Conservation (phyloP, 106 monocot species). For the Dendrobium officinale region DNA sequence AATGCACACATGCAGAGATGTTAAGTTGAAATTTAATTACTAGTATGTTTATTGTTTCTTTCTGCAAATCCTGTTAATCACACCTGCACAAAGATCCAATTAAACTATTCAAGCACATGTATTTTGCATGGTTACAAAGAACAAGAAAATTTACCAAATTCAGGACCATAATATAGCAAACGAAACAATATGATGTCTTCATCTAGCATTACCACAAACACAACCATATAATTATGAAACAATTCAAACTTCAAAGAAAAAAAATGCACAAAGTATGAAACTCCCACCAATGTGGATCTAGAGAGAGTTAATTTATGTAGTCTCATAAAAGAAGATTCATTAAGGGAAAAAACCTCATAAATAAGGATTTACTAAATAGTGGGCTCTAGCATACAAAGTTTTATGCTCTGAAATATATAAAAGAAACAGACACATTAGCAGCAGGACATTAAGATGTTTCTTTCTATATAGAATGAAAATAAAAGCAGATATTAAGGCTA, state of each 20-base stretch:
- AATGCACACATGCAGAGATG: not conserved
- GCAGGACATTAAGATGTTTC: not conserved
- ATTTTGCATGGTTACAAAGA: not conserved
- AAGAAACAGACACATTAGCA: not conserved
- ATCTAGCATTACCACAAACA: not conserved
- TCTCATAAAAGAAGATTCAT: no score
- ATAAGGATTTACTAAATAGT: not conserved
- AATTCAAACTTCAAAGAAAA: not conserved
- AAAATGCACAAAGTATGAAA: not conserved
- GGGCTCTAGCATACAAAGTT: not conserved
- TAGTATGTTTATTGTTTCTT: not conserved
- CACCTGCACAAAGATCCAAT: not conserved
- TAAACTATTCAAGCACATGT: not conserved
- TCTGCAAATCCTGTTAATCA: not conserved
- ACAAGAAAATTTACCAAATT: not conserved
- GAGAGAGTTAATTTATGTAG: no score
- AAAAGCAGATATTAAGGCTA: not conserved
- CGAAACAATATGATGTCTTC: not conserved
- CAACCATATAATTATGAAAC: not conserved
- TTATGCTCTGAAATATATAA: not conserved
- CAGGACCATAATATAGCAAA: not conserved
- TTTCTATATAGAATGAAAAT: not conserved
- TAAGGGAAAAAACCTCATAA: no score
- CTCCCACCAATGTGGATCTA: not conserved
- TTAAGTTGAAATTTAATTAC: not conserved